Evolutionary conservation across 345 rosid genomes (phyloP), one percentile per base, ranked within the genome.

Genomic region (Nephelium lappaceum): DNA sequence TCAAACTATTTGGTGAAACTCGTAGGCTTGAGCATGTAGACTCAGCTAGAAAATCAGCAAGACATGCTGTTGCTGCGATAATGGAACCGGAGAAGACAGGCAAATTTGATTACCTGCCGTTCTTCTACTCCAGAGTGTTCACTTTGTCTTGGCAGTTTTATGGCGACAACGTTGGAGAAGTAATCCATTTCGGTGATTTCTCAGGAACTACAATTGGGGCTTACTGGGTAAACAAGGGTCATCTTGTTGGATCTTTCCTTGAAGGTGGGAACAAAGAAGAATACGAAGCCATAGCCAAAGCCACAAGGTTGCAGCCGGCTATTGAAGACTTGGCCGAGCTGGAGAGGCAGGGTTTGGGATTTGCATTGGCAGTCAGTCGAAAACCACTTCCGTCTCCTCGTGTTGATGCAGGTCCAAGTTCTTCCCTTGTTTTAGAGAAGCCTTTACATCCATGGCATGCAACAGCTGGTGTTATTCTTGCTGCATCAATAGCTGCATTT

Each of bases 11-110:
- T 43, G 90, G 93, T 1, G 97, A 93, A 82, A 91, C 79, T 73
- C 90, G 97, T 55, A 93, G 99, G 83, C 98, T 96, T 57, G 99
- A 94, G 89, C 99, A 94, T 61, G 98, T 96, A 18, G 99, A 93
- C 84, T 91, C 90, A 0, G 98, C 98, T 11, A 86, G 97, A 69
- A 93, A 91, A 87, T 87, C 98, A 3, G 98, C 98, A 45, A 87
- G 83, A 61, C 94, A 94, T 62, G 97, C 91, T 21, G 97, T 91
- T 73, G 79, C 94, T 61, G 87, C 89, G 4, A 93, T 94, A 83
- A 84, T 94, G 92, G 92, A 92, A 57, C 93, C 93, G n/a, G 86
- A 84, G 36, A 94, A 91, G 79, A 85, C 90, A 0, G 89, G 86
- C 5, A 95, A 94, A 10, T 96, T 91, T 12, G 92, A 90, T 80